Evolutionary conservation across 371 early-diverging fungal species (phyloP), one percentile per base, ranked within the genome.

Genomic region (Dipsacomyces acuminosporus): DNA sequence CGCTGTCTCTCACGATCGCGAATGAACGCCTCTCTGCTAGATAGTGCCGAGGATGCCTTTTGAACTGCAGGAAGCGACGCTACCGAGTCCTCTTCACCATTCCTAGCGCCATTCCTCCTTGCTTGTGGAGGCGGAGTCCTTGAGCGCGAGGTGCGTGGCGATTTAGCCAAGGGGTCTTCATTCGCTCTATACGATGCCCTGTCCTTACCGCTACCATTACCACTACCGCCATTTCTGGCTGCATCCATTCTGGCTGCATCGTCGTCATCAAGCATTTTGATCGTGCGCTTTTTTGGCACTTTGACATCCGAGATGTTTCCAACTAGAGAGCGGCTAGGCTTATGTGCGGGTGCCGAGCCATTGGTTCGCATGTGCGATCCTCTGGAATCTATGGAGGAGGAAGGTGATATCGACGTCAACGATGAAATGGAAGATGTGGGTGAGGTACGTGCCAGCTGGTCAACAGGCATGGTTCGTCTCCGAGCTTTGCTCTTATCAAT

Each of bases 1-100:
- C 64, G 59, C 48, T 59, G 59, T 20, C 54, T 45, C 51, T 64
- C 64, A 50, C 64, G 59, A 48, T 64, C 64, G 19, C 64, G 64
- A 4, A 64, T 47, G 50, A 64, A 64, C 7, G 51, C 55, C 22
- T 59, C 64, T 34, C 64, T 23, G 41, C 48, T 48, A 52, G 13
- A 40, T 11, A 11, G 49, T 41, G 7, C 13, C 35, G 6, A 44
- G 36, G 51, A 1, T 9, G 38, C 13, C 24, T 23, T 14, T 20
- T 42, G 42, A 9, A 3, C 4, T 22, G 42, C 11, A 4, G 42
- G 42, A 7, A 3, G 42, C 42, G 42, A 20, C 6, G 42, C 18
- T 9, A 19, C 22, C 7, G 11, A 22, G 9, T 42, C 42, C 21
- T 42, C 42, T 18, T 20, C 20, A 6, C 22, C 42, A 20, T 9